Percentiles rank a stretch among this genome's conserved stretches.
These are phyloP conservation scores for Pythium coloratum DNA, from an alignment of 352 stramenopile species.

Conservation along the genomic window DNA sequence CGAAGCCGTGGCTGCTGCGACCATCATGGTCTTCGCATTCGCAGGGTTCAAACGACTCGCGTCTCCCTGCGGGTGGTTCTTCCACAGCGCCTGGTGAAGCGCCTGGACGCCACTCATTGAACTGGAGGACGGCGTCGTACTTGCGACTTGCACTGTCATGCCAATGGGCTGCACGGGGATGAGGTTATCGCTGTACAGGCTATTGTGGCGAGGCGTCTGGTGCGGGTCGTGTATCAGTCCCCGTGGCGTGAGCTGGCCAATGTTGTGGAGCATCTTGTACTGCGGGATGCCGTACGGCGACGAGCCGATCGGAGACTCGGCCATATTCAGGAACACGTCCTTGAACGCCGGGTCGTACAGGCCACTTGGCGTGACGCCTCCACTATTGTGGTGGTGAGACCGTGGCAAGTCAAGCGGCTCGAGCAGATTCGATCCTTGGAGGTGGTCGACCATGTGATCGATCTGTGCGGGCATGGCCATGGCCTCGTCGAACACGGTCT, in stretches of 20 bases:
- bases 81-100: slow-evolving; percentile 30
- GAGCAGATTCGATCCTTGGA: slow-evolving; percentile 7
- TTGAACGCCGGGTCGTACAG: slow-evolving; percentile 22
- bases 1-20: slow-evolving; percentile 7
- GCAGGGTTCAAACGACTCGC: slow-evolving; percentile 20
- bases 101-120: slow-evolving; percentile 31
- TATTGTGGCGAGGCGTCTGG: slow-evolving; percentile 18
- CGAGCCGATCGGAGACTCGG: slow-evolving; percentile 16
- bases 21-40: slow-evolving; percentile 27
- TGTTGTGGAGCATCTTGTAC: slow-evolving; percentile 17
- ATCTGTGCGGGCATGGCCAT: slow-evolving; percentile 16
- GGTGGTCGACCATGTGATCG: slow-evolving; percentile 19
- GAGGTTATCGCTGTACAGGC: slow-evolving; percentile 14
- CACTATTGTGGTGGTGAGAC: slow-evolving; percentile 1
- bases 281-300: slow-evolving; percentile 11
- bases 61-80: slow-evolving; percentile 20
- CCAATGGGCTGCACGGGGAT: slow-evolving; percentile 24
- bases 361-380: not conserved
- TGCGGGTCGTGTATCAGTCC: slow-evolving; percentile 17
- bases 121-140: not conserved
- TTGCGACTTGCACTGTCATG: not conserved
- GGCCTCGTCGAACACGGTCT: slow-evolving; percentile 45
- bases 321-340: slow-evolving; percentile 32
- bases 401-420: slow-evolving; percentile 23
- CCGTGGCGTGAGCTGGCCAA: not conserved